These are phyloP conservation scores for Zea luxurians DNA, from an alignment of 176 grass and related monocot species.

Conservation along the genomic window DNA sequence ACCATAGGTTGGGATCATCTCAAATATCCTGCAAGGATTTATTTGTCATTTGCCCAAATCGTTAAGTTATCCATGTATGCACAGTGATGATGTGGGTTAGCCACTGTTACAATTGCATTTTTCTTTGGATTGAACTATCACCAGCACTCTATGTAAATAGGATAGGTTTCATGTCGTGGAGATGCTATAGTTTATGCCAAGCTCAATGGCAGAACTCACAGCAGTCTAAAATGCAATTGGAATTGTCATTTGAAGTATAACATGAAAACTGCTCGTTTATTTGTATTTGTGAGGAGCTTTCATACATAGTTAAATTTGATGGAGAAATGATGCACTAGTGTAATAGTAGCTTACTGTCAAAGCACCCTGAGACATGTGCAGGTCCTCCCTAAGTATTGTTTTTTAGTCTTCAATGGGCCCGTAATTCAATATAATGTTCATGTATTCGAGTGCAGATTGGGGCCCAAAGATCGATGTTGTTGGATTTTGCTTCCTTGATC, in stretches of 20 bases:
- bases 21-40: not conserved
- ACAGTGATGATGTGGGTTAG: not conserved
- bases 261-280: slow-evolving; percentile 14
- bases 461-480: slow-evolving; percentile 91
- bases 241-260: slow-evolving; percentile 12
- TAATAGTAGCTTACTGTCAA: slow-evolving; percentile 5
- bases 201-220: not conserved
- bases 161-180: not conserved
- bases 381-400: not conserved
- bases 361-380: not conserved
- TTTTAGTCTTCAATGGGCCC: not conserved
- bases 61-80: not conserved
- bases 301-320: not conserved
- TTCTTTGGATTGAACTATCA: not conserved
- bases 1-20: no score
- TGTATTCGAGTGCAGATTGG: slow-evolving; percentile 72
- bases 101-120: not conserved
- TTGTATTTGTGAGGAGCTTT: not conserved
- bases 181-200: not conserved
- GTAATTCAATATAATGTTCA: not conserved
- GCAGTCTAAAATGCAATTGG: not conserved
- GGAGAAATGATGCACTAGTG: slow-evolving; percentile 15
- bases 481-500: slow-evolving; percentile 98
- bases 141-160: not conserved
- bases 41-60: not conserved